Base-by-base conservation (phyloP, 2,329 filamentous ascomycete genomes). In the Xylaria sp. region DNA sequence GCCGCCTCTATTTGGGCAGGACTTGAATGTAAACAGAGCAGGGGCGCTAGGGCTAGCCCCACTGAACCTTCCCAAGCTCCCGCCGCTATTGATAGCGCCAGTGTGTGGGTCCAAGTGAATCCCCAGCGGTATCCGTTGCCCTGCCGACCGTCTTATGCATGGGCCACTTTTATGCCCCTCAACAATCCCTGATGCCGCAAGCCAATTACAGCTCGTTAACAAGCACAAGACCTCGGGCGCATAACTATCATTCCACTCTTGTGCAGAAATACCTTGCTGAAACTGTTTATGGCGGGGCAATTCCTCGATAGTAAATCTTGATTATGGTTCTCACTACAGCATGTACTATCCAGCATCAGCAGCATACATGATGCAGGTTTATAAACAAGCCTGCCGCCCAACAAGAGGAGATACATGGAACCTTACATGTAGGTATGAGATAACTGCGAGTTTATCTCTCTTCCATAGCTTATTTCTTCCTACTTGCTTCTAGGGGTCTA, bases 11-110 rank as follows among this genome's bases (percentile, higher is more conserved):
- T 74, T 74, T 74, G 72, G 72, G 67, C 66, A 63, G 63, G 27
- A 60, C 50, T 57, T 51, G 27, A 37, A 74, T 71, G 71, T 72
- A 72, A 74, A 72, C 72, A 74, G 51, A 71, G 66, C 71, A 74
- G 71, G 65, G 71, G 65, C 54, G 51, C 64, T 59, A 64, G 58
- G 60, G 42, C 35, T n/a, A 42, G 35, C 29, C 61, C 60, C 64
- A 63, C 65, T 21, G 63, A 69, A 21, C 54, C 23, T 54, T 48
- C 37, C 58, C 66, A 71, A 72, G 69, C 62, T 71, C 59, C 70
- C 70, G 70, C 55, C 69, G 61, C 68, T 69, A 69, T 66, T 58
- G 63, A 61, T 64, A 63, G 61, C 67, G 50, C 25, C 63, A 35
- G 61, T 57, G 5, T 4, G 16, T 55, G 51, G 51, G 53, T 37